Base-by-base conservation (phyloP, 345 rosid species). In the Raphanus sativus region DNA sequence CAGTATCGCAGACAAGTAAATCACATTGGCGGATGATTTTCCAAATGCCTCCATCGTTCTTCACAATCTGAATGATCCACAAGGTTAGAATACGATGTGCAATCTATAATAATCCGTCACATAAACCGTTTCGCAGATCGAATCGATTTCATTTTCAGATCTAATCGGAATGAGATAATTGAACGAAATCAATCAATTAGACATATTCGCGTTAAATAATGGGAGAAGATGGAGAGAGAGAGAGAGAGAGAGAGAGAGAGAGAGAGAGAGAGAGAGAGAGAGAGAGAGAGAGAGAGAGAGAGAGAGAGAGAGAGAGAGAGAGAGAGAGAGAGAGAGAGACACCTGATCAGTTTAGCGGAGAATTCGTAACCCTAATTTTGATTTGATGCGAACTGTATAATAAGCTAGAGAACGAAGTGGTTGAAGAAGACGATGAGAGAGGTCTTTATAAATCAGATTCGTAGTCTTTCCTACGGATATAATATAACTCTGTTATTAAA, bases 1-100 rank as follows among this genome's bases (percentile, higher is more conserved):
- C 48, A 94, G 84, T 86, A 94, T 83, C 67, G 90, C 67, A 34
- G 98, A 94, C 81, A 91, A 84, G 83, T 81, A 94, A 86, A 94
- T 89, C 79, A 90, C 93, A 82, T 86, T 87, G 40, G 89, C 88
- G 79, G 93, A 87, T 68, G 93, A 81, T 74, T 86, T 89, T 54
- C 89, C 93, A 85, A 75, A 84, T 81, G 83, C 95, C 86, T 93
- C 98, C 98, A 93, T 90, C 73, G 10, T 76, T 76, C 16, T 42
- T 13, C 10, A 12, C n/a, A 56, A 56, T n/a, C 74, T 76, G 74
- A 64, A 76, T 34, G n/a, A 15, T 45, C 28, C 65, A 28, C 59
- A 66, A 36, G n/a, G 24, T 15, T 65, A 26, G n/a, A 42, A 30
- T 24, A n/a, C 54, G n/a, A n/a, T 42, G 52, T 42, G n/a, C n/a